phyloP scores from a whole-genome alignment of 2,329 filamentous ascomycete species.

The Escovopsis sp. region DNA sequence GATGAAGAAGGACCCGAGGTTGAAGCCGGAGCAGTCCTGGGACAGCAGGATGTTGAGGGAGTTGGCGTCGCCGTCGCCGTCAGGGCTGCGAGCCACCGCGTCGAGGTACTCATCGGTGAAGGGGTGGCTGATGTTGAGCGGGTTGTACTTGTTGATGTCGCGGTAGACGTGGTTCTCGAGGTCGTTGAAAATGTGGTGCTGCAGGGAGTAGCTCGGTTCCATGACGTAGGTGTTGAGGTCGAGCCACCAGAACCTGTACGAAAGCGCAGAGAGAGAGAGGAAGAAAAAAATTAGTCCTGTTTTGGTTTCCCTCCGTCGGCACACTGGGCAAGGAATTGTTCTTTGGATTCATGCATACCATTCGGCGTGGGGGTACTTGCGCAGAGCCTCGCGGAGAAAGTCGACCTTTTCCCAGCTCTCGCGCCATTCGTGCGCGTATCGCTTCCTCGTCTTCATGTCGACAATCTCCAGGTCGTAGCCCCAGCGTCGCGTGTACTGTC shows the following conservation, averaged over 20 bases:
- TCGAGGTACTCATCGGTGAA: constrained; percentile 64
- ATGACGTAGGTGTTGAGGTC: constrained; percentile 97
- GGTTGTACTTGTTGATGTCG: constrained; percentile 94
- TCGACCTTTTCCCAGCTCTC: constrained; percentile 99
- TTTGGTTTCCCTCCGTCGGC: too few species aligned
- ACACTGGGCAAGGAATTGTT: neutral
- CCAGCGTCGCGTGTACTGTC: constrained; percentile 73
- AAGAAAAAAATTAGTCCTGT: constrained; percentile 30
- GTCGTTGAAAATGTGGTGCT: constrained; percentile 77
- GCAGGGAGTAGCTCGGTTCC: constrained; percentile 84
- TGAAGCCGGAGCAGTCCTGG: constrained; percentile 93
- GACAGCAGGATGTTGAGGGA: constrained; percentile 82
- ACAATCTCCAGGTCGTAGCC: constrained; percentile 93
- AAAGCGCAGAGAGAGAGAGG: too few species aligned
- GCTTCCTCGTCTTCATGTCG: constrained; percentile 97
- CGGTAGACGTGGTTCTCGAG: constrained; percentile 67
- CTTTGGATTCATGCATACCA: constrained; percentile 47
- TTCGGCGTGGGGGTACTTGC: constrained; percentile 89
- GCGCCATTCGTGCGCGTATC: constrained; percentile 96
- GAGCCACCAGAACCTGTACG: constrained; percentile 89
- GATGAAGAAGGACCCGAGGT: constrained; percentile 89
- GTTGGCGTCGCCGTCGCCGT: constrained; percentile 60
- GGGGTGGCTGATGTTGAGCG: constrained; percentile 83
- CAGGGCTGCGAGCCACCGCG: constrained; percentile 50
- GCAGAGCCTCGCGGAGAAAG: constrained; percentile 72